Conservation (phyloP, 495 filamentous ascomycete species). For the Poronia punctata region DNA sequence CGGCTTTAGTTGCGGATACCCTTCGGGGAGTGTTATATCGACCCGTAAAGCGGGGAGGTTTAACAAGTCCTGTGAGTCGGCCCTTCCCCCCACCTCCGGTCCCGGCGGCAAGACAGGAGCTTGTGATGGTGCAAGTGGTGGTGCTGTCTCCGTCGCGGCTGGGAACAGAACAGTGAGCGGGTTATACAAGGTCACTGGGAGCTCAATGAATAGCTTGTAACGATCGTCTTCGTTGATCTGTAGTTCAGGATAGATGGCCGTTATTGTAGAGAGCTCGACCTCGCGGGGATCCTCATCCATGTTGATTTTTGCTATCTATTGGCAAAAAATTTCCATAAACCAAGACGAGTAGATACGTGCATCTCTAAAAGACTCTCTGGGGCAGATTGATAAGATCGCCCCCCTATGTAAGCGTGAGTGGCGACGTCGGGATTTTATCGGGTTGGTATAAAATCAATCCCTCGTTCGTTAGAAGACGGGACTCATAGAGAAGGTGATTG, state of each 20-base stretch:
- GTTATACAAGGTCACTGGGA: slow-evolving; percentile 62
- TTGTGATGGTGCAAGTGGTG: slow-evolving; percentile 13
- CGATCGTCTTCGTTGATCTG: slow-evolving; percentile 50
- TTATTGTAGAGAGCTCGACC: slow-evolving; percentile 73
- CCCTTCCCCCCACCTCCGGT: slow-evolving; percentile 8
- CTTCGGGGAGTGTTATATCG: slow-evolving; percentile 59
- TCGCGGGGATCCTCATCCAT: slow-evolving; percentile 59
- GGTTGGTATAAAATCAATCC: no score
- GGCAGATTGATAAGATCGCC: not conserved
- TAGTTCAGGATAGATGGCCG: slow-evolving; percentile 86
- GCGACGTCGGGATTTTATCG: no score
- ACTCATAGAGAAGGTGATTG: no score
- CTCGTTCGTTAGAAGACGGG: no score
- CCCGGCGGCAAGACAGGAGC: slow-evolving; percentile 7
- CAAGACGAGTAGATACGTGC: slow-evolving; percentile 7
- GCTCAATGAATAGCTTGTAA: slow-evolving; percentile 60
- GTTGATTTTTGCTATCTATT: slow-evolving; percentile 22
- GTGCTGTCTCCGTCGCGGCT: slow-evolving; percentile 37
- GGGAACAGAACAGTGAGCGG: slow-evolving; percentile 67
- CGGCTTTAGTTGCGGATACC: slow-evolving; percentile 64
- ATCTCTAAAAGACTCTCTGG: slow-evolving; percentile 12
- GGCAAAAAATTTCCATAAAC: slow-evolving; percentile 10
- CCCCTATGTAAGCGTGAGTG: no score
- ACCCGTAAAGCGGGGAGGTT: slow-evolving; percentile 73
- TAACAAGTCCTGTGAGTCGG: slow-evolving; percentile 57